phyloP scores from a whole-genome alignment of 495 filamentous ascomycete species.

The Podospora appendiculata region DNA sequence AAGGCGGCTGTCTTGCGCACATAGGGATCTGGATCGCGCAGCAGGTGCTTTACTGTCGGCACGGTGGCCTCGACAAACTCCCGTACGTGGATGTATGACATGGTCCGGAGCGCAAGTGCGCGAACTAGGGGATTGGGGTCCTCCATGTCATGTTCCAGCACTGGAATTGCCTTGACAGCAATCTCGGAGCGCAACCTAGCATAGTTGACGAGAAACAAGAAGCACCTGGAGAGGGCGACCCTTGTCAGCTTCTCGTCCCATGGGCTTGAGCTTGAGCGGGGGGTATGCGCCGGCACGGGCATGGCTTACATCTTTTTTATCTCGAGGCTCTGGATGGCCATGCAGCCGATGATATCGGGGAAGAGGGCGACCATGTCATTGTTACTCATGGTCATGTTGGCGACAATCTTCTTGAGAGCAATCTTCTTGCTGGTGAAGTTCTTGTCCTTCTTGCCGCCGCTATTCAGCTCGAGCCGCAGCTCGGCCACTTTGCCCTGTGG shows the following conservation, averaged over 20 bases:
- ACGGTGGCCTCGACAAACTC: conserved; percentile 93
- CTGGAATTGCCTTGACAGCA: conserved; percentile 86
- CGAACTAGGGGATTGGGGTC: conserved; percentile 89
- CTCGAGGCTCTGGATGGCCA: conserved; percentile 88
- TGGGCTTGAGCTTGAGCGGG: not conserved
- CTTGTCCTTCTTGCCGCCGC: conserved; percentile 96
- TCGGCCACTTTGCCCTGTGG: conserved; percentile 97
- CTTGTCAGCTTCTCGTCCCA: conserved; percentile 6
- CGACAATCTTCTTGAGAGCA: conserved; percentile 98
- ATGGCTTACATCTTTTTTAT: conserved; percentile 95
- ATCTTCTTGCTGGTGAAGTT: conserved; percentile 96
- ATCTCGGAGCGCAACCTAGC: conserved; percentile 90
- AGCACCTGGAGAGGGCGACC: conserved; percentile 61
- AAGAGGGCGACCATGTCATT: conserved; percentile 99
- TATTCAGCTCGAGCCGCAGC: conserved; percentile 88
- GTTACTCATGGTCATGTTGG: conserved; percentile 99
- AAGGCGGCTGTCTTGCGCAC: conserved; percentile 97
- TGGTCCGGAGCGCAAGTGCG: conserved; percentile 86
- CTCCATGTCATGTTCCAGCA: conserved; percentile 87
- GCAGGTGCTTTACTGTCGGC: conserved; percentile 70
- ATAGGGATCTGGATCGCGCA: conserved; percentile 88
- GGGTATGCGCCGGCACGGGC: too few relatives aligned
- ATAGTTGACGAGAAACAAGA: conserved; percentile 95
- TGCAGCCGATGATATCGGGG: conserved; percentile 88
- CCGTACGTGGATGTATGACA: conserved; percentile 94